phyloP scores from a whole-genome alignment of 225 moss, liverwort and hornwort genomes.

The Neckera pumila region DNA sequence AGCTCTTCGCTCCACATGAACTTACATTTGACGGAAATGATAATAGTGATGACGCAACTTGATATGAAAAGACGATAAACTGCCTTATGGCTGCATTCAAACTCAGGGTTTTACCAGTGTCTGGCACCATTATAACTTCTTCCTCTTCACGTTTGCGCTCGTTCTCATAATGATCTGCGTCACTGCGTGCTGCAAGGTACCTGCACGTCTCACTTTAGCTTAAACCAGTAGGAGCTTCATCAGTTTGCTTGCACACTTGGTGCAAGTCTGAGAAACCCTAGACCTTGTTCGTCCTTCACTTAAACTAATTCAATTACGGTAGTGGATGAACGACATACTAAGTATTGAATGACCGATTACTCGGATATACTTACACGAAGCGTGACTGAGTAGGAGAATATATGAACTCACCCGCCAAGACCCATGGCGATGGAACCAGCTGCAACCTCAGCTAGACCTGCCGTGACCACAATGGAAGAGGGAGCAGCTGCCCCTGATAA shows the following conservation, averaged over 20 bases:
- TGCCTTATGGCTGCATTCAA: not conserved
- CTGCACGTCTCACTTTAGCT: constrained; percentile 16
- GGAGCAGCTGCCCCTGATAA: constrained; percentile 83
- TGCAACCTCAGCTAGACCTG: constrained; percentile 91
- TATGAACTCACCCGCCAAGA: constrained; percentile 69
- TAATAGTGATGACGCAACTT: not conserved
- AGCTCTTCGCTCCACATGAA: not conserved
- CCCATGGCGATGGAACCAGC: constrained; percentile 98
- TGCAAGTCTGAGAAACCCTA: not conserved
- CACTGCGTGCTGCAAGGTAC: constrained; percentile 92
- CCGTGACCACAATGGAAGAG: constrained; percentile 84
- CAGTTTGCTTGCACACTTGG: not conserved
- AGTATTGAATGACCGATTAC: not conserved
- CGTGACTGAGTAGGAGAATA: not conserved
- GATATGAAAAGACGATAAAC: not conserved
- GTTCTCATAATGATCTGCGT: constrained; percentile 85
- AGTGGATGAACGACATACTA: not conserved
- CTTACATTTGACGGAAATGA: not conserved
- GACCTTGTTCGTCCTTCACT: not conserved
- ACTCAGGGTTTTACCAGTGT: constrained; percentile 41
- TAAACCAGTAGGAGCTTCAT: not conserved
- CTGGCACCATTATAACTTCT: constrained; percentile 56
- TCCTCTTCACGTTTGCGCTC: constrained; percentile 84
- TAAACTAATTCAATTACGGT: not conserved
- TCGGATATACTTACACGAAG: not conserved